Percentiles rank a stretch among this genome's conserved stretches.
phyloP scores from a whole-genome alignment of 768 basidiomycete species.

The Kwoniella dejecticola region DNA sequence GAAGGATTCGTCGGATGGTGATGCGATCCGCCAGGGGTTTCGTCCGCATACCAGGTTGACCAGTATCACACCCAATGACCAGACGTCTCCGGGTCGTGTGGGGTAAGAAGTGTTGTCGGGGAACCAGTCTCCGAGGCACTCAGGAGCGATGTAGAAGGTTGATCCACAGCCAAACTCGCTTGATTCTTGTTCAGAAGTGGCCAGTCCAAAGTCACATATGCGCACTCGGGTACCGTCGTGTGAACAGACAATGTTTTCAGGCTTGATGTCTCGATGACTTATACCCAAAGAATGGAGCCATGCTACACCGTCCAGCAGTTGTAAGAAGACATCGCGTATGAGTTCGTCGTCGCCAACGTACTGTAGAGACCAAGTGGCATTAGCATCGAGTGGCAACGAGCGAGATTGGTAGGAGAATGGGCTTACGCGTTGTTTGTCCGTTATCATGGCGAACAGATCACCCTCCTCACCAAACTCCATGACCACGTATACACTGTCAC shows the following conservation, averaged over 20 bases:
- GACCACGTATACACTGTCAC: slow-evolving; percentile 46
- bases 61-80: slow-evolving; percentile 82
- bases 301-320: slow-evolving; percentile 82
- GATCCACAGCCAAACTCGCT: slow-evolving; percentile 56
- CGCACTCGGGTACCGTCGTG: slow-evolving; percentile 37
- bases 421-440: slow-evolving; percentile 51
- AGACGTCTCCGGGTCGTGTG: slow-evolving; percentile 82
- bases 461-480: slow-evolving; percentile 55
- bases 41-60: slow-evolving; percentile 75
- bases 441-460: slow-evolving; percentile 53
- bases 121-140: slow-evolving; percentile 61
- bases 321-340: slow-evolving; percentile 85
- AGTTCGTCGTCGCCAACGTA: slow-evolving; percentile 62
- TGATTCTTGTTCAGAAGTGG: slow-evolving; percentile 47
- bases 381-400: slow-evolving; percentile 55
- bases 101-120: slow-evolving; percentile 64
- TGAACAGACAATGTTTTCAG: slow-evolving; percentile 59
- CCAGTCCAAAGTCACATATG: slow-evolving; percentile 56
- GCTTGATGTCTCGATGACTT: slow-evolving; percentile 53
- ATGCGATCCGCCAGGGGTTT: slow-evolving; percentile 76
- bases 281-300: slow-evolving; percentile 49
- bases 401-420: neutral
- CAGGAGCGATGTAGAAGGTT: slow-evolving; percentile 56
- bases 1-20: slow-evolving; percentile 71
- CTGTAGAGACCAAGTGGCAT: slow-evolving; percentile 39